These are phyloP conservation scores for Phaeosphaeriaceae sp. DNA, from an alignment of 2,329 filamentous ascomycete species.

Conservation along the genomic window DNA sequence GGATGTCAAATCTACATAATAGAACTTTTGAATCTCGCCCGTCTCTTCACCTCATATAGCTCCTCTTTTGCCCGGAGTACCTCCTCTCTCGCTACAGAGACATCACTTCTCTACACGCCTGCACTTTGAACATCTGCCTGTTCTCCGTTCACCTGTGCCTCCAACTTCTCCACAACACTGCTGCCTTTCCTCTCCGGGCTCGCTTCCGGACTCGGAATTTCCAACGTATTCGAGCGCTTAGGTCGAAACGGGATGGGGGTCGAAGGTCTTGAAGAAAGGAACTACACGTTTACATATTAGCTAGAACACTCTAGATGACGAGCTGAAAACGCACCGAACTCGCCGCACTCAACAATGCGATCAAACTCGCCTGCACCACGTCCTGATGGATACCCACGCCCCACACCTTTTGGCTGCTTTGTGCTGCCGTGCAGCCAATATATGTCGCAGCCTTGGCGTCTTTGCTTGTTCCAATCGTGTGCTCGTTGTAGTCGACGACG, in stretches of 20 bases:
- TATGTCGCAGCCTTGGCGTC: slow-evolving; percentile 94
- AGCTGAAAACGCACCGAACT: slow-evolving; percentile 70
- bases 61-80: neutral
- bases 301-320: neutral
- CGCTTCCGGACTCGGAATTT: slow-evolving; percentile 37
- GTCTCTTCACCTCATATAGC: too few relatives aligned
- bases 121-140: slow-evolving; percentile 28
- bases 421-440: slow-evolving; percentile 81
- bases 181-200: slow-evolving; percentile 29
- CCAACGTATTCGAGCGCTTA: slow-evolving; percentile 59
- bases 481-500: slow-evolving; percentile 94
- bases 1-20: neutral
- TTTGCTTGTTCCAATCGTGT: slow-evolving; percentile 81
- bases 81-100: too few relatives aligned
- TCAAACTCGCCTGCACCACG: slow-evolving; percentile 87
- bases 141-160: slow-evolving; percentile 37
- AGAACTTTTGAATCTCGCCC: neutral
- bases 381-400: slow-evolving; percentile 92
- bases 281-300: slow-evolving; percentile 56
- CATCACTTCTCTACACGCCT: slow-evolving; percentile 22
- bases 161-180: slow-evolving; percentile 35
- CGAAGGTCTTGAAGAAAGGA: slow-evolving; percentile 72
- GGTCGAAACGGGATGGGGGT: slow-evolving; percentile 71
- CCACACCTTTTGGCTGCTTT: slow-evolving; percentile 78
- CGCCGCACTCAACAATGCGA: slow-evolving; percentile 83